Conservation (phyloP, 2,329 filamentous ascomycete species). For the Pezicula radicicola region DNA sequence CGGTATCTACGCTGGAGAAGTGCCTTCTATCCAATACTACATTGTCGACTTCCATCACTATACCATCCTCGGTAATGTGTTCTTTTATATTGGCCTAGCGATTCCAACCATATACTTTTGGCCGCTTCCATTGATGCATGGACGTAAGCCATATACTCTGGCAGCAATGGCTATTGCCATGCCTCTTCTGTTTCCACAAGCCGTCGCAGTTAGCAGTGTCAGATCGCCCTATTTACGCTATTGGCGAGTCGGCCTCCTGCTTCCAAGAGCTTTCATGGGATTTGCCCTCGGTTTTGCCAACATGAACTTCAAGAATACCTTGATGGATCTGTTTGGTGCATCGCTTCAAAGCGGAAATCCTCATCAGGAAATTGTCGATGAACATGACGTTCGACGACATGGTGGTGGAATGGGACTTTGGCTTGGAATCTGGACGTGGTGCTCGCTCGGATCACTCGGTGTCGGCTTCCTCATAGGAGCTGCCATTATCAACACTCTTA, state of each 20-base stretch:
- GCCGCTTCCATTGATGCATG: conserved; percentile 73
- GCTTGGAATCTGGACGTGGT: conserved; percentile 77
- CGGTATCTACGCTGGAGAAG: conserved; percentile 75
- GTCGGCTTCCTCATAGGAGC: conserved; percentile 72
- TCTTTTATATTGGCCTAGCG: conserved; percentile 68
- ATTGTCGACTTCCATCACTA: conserved; percentile 67
- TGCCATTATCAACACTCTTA: conserved; percentile 59
- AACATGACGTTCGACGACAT: conserved; percentile 67
- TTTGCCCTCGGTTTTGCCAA: conserved; percentile 70
- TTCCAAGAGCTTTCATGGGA: conserved; percentile 64
- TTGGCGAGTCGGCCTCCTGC: conserved; percentile 60
- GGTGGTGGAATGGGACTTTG: conserved; percentile 79
- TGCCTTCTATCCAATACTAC: conserved; percentile 76
- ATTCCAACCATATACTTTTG: conserved; percentile 68
- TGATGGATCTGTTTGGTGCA: conserved; percentile 74
- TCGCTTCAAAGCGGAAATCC: conserved; percentile 71
- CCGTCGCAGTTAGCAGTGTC: conserved; percentile 56
- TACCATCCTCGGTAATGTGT: conserved; percentile 70
- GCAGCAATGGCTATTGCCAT: conserved; percentile 65
- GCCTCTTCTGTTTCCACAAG: conserved; percentile 74
- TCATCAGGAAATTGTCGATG: conserved; percentile 67
- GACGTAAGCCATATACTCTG: conserved; percentile 74
- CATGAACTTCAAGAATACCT: conserved; percentile 70
- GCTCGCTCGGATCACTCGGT: conserved; percentile 68
- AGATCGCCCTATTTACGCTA: conserved; percentile 52